Evolutionary conservation across 148 eudicot species (phyloP), one percentile per base, ranked within the genome.

Genomic region (Rhododendron vialii): DNA sequence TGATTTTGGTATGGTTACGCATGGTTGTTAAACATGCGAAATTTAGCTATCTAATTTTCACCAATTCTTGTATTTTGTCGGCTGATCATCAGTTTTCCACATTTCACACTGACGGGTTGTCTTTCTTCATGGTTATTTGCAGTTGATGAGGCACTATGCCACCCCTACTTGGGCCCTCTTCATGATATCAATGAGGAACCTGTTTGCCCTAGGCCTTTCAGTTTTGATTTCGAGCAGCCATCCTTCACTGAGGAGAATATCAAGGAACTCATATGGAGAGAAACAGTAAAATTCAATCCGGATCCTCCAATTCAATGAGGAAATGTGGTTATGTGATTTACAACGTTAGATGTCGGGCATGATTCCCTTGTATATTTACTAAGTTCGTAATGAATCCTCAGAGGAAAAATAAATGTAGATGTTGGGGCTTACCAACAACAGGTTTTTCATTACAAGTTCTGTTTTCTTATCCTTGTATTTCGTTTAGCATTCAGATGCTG

Each of bases 261-360:
- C 90, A 96, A 95, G 91, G 99, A 96, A 84, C 98, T 96, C 87
- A 95, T 96, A 63, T 96, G 96, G 98, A 93, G 90, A 90, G 98
- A 96, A 87, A 89, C 99, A 1, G 93, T 93, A 67, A 90, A 87
- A 89, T 95, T 91, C 91, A 96, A 94, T 87, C 98, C 98, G 8
- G 94, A 95, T 88, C 96, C 88, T 87, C 94, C 93, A 2, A 36
- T 80, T 86, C 84, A 86, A 53, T 93, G 85, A 91, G 86, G 79
- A n/a, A 77, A 87, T 86, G 83, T 63, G 26, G 13, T 61, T 17
- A 47, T 87, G 28, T 38, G 50, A 71, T 81, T 36, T 48, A 61
- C 22, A 61, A 38, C 35, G 76, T 61, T 84, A 59, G 73, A 67
- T 82, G 47, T 55, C 22, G 36, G 79, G 78, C 83, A 10, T 36